Percentiles rank a stretch among this genome's conserved stretches.
phyloP scores from a whole-genome alignment of 768 basidiomycete species.

The Sarcomyxa edulis region DNA sequence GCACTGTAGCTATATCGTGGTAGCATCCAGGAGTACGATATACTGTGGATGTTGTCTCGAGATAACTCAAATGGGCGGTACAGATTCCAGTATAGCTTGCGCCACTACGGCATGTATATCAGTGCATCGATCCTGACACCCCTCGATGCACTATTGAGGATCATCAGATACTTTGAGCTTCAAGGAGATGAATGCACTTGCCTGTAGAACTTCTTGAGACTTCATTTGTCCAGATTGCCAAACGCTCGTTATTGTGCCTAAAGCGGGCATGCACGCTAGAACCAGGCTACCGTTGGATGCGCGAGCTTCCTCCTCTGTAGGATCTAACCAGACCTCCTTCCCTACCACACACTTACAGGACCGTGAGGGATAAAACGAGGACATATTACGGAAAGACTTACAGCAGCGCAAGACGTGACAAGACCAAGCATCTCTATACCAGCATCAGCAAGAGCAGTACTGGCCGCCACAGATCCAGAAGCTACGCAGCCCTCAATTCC shows the following conservation, averaged over 20 bases:
- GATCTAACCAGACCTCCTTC: conserved; percentile 72
- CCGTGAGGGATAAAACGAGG: not conserved
- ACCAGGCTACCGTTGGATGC: conserved; percentile 63
- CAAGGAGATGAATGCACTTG: conserved; percentile 26
- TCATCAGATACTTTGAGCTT: not conserved
- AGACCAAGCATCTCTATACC: conserved; percentile 90
- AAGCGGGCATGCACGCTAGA: conserved; percentile 83
- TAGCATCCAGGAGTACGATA: too few relatives aligned
- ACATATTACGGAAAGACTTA: conserved; percentile 31
- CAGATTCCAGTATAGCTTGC: conserved; percentile 42
- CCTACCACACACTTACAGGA: conserved; percentile 50
- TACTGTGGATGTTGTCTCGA: not conserved
- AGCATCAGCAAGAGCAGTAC: conserved; percentile 87
- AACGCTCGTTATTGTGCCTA: conserved; percentile 77
- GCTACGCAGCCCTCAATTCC: conserved; percentile 87
- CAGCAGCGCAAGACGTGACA: conserved; percentile 79
- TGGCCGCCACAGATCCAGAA: conserved; percentile 81
- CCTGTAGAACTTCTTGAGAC: conserved; percentile 47
- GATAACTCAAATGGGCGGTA: not conserved
- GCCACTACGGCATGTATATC: conserved; percentile 76
- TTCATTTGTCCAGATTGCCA: conserved; percentile 77
- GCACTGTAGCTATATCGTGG: too few relatives aligned
- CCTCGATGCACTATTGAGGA: conserved; percentile 56
- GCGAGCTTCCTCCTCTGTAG: conserved; percentile 62
- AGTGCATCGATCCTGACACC: conserved; percentile 63